These are phyloP conservation scores for Kandelia obovata DNA, from an alignment of 345 rosid species.

Conservation along the genomic window DNA sequence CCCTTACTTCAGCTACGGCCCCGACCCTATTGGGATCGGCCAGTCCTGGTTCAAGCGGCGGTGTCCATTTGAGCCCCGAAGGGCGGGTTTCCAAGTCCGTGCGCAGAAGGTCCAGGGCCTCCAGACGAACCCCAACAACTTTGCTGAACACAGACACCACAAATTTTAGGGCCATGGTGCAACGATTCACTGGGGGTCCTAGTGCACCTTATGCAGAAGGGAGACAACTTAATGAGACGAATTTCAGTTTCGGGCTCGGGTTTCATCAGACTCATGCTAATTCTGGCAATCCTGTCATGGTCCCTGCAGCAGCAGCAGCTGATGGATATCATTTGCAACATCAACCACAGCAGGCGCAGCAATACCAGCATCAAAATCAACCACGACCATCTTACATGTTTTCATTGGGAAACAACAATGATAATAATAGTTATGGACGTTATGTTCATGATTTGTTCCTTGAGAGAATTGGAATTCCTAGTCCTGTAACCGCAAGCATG, in stretches of 20 bases:
- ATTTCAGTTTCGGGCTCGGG: constrained; percentile 25
- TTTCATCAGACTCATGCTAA: constrained; percentile 22
- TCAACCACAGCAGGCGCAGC: constrained; percentile 17
- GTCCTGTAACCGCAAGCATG: constrained; percentile 7
- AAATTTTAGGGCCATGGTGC: constrained; percentile 95
- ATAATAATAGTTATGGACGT: neutral
- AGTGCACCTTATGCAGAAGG: constrained; percentile 51
- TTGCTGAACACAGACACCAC: constrained; percentile 83
- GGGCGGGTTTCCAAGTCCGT: constrained; percentile 76
- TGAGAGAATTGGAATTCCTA: constrained; percentile 33
- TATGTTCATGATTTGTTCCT: constrained; percentile 21
- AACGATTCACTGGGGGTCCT: constrained; percentile 90
- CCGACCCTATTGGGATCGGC: neutral
- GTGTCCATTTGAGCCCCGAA: constrained; percentile 52
- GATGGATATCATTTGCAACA: constrained; percentile 30
- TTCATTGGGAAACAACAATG: constrained; percentile 30
- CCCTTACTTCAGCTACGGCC: neutral
- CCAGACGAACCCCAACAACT: constrained; percentile 95
- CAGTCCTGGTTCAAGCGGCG: constrained; percentile 13
- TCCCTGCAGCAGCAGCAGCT: constrained; percentile 11
- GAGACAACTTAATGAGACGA: constrained; percentile 16
- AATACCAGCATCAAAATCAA: constrained; percentile 19
- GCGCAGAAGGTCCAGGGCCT: constrained; percentile 88
- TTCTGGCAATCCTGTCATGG: constrained; percentile 15
- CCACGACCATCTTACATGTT: constrained; percentile 31